Evolutionary conservation across 225 moss, liverwort and hornwort species (phyloP).

Genomic region (Physcomitrium patens): DNA sequence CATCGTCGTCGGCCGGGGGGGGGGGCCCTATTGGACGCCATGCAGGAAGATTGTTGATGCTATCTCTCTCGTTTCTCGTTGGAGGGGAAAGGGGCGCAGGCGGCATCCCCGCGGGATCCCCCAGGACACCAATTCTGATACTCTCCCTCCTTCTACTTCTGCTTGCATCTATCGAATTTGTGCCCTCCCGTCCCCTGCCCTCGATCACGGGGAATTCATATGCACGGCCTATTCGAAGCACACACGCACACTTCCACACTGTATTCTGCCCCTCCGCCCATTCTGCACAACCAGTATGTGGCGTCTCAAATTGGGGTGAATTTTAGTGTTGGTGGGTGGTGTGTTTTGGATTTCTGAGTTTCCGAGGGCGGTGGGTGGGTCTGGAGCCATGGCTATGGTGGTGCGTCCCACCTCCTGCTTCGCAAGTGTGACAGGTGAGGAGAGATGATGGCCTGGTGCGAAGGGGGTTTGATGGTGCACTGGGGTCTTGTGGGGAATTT

Average conservation of each 20-base stretch:
- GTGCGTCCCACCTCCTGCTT: conserved; percentile 33
- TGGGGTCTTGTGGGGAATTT: not conserved
- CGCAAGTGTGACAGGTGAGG: conserved; percentile 32
- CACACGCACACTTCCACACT: no score
- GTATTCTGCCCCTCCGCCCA: not conserved
- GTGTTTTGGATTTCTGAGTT: not conserved
- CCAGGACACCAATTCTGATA: conserved; percentile 35
- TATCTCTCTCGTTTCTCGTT: no score
- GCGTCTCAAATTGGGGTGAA: not conserved
- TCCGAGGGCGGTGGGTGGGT: not conserved
- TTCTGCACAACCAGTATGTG: conserved; percentile 5
- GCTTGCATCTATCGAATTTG: not conserved
- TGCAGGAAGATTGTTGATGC: not conserved
- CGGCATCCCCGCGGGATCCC: conserved; percentile 23
- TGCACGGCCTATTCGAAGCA: not conserved
- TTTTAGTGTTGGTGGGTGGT: not conserved
- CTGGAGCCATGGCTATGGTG: conserved; percentile 34
- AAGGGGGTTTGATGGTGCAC: not conserved
- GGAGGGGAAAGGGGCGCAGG: no score
- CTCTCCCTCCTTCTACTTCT: no score
- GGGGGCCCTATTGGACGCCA: conserved; percentile 32
- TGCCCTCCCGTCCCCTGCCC: not conserved
- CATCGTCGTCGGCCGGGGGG: no score
- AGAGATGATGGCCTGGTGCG: not conserved
- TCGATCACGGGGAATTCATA: not conserved